These are phyloP conservation scores for Acer negundo DNA, from an alignment of 345 rosid genomes.

Conservation along the genomic window DNA sequence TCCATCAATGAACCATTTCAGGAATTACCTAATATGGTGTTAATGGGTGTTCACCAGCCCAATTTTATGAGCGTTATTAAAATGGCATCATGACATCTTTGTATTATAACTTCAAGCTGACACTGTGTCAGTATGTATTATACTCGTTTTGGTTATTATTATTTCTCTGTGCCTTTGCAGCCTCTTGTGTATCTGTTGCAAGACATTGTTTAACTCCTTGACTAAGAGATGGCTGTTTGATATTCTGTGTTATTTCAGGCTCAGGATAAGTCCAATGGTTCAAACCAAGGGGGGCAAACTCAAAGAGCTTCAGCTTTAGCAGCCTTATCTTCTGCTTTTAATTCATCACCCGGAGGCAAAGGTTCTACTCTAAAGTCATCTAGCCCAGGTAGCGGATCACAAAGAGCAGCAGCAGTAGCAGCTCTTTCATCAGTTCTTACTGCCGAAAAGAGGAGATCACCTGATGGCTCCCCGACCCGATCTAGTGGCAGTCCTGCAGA, in stretches of 20 bases:
- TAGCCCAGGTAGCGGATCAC: conserved; percentile 59
- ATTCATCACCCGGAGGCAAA: conserved; percentile 56
- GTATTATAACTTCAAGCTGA: not conserved
- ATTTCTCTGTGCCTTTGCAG: not conserved
- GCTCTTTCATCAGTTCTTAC: conserved; percentile 91
- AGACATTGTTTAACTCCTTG: not conserved
- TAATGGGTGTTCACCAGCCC: too few relatives aligned
- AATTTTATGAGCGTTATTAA: not conserved
- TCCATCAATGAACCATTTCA: too few relatives aligned
- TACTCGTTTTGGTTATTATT: not conserved
- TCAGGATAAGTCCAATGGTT: conserved; percentile 64
- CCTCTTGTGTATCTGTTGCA: not conserved
- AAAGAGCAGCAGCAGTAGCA: conserved; percentile 96
- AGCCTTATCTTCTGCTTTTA: conserved; percentile 78
- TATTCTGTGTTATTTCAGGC: conserved; percentile 34
- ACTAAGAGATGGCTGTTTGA: not conserved
- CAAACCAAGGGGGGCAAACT: conserved; percentile 62
- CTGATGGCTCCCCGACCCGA: conserved; percentile 65
- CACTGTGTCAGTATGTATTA: not conserved
- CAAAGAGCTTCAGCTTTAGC: conserved; percentile 91
- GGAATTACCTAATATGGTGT: too few relatives aligned
- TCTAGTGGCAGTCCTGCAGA: conserved; percentile 40
- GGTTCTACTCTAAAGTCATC: conserved; percentile 44
- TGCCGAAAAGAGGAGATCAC: conserved; percentile 75
- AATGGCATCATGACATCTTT: not conserved